These are phyloP conservation scores for Adansonia rubrostipa DNA, from an alignment of 441 rosid genomes.

Conservation along the genomic window DNA sequence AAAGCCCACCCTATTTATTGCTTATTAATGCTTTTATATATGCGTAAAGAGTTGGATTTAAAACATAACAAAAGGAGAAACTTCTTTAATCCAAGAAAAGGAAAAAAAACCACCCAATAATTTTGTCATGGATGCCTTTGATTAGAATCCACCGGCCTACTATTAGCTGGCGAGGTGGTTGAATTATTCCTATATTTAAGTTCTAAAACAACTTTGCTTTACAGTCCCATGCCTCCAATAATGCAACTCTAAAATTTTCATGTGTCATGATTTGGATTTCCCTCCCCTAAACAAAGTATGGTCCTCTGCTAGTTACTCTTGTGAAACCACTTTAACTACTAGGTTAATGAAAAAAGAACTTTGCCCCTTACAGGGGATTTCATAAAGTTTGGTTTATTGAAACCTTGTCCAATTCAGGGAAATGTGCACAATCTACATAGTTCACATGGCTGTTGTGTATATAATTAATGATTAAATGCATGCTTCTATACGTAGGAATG, in stretches of 20 bases:
- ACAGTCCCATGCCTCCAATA: neutral
- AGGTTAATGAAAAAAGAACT: neutral
- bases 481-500: neutral
- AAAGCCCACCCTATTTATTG: too few species aligned
- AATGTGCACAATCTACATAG: neutral
- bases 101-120: neutral
- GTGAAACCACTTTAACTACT: neutral
- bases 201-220: neutral
- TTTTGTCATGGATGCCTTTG: neutral
- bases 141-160: constrained; percentile 3
- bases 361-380: neutral
- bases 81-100: neutral
- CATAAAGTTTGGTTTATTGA: neutral
- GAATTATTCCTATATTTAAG: neutral
- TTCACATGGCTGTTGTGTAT: neutral
- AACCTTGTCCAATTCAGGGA: neutral
- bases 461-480: neutral
- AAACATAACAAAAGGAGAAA: neutral
- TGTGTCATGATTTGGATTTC: neutral
- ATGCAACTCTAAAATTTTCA: neutral
- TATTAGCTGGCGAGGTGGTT: constrained; percentile 4
- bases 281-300: neutral
- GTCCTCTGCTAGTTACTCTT: neutral
- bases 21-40: neutral
- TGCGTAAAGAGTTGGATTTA: neutral